Conservation (phyloP, 768 basidiomycete species). For the Termitomyces sp. region DNA sequence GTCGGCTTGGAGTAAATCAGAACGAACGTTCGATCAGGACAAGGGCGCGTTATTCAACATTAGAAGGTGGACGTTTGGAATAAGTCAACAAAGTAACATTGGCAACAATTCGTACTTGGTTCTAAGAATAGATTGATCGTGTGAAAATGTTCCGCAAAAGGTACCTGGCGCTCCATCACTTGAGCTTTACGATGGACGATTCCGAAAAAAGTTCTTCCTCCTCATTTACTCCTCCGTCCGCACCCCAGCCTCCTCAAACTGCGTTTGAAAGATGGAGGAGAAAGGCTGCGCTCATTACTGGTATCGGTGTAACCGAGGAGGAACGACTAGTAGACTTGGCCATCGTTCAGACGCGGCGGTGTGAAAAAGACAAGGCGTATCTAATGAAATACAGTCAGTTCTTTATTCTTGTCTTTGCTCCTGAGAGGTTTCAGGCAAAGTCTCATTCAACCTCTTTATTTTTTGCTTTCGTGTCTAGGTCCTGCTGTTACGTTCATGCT, state of each 20-base stretch:
- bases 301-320: conserved; percentile 44
- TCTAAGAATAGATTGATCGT: background rate
- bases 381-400: conserved; percentile 68
- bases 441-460: background rate
- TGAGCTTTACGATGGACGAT: conserved; percentile 14
- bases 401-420: background rate
- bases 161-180: conserved; percentile 3
- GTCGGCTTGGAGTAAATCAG: background rate
- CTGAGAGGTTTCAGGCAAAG: background rate
- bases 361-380: conserved; percentile 69
- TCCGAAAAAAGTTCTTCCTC: conserved; percentile 18
- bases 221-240: conserved; percentile 10
- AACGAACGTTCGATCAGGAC: too few relatives aligned
- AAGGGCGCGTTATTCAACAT: too few relatives aligned
- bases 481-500: conserved; percentile 89
- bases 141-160: conserved; percentile 16
- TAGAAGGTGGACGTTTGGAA: too few relatives aligned
- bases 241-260: conserved; percentile 21
- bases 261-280: conserved; percentile 49
- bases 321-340: conserved; percentile 40
- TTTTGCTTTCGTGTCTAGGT: conserved; percentile 40
- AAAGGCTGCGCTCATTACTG: conserved; percentile 43
- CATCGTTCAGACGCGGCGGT: conserved; percentile 35
- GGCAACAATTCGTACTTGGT: too few relatives aligned
- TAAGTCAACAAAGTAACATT: too few relatives aligned